A percentile compares a stretch with the other conserved stretches of the same genome.
phyloP scores from a whole-genome alignment of 148 eudicot genomes.

The Rhododendron griersonianum region DNA sequence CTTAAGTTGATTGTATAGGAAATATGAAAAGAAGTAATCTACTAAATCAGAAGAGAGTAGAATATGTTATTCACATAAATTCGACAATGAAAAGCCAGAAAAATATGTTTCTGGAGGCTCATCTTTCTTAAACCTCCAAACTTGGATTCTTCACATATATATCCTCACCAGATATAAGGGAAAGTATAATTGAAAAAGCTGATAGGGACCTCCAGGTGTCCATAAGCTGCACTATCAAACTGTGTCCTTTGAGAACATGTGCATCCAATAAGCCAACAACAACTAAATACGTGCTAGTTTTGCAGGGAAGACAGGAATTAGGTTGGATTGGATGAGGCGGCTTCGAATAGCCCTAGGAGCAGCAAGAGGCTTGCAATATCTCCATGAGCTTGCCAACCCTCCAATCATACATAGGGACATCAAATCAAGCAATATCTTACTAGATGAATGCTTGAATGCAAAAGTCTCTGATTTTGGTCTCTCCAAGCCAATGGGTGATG shows the following conservation, averaged over 20 bases:
- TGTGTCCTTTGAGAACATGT: background rate
- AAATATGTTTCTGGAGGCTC: background rate
- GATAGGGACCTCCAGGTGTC: background rate
- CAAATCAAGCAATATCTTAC: constrained; percentile 19
- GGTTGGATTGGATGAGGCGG: constrained; percentile 25
- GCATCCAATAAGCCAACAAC: background rate
- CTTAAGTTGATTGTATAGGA: background rate
- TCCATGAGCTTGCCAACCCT: constrained; percentile 27
- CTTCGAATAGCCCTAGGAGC: constrained; percentile 17
- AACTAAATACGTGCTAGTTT: background rate
- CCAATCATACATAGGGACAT: constrained; percentile 24
- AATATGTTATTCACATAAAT: background rate
- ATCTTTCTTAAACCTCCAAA: background rate
- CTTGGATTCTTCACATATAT: background rate
- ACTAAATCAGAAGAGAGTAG: background rate
- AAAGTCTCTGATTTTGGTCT: constrained; percentile 27
- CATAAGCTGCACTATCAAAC: background rate
- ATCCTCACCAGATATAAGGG: background rate
- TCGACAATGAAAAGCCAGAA: background rate
- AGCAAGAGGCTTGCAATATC: constrained; percentile 24
- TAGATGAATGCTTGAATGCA: constrained; percentile 20
- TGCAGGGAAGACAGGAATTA: constrained; percentile 20
- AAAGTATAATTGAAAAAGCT: background rate
- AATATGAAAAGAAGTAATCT: background rate
- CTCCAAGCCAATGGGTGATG: constrained; percentile 13